phyloP scores from a whole-genome alignment of 2,329 filamentous ascomycete genomes.

The Epichloe glyceriae region DNA sequence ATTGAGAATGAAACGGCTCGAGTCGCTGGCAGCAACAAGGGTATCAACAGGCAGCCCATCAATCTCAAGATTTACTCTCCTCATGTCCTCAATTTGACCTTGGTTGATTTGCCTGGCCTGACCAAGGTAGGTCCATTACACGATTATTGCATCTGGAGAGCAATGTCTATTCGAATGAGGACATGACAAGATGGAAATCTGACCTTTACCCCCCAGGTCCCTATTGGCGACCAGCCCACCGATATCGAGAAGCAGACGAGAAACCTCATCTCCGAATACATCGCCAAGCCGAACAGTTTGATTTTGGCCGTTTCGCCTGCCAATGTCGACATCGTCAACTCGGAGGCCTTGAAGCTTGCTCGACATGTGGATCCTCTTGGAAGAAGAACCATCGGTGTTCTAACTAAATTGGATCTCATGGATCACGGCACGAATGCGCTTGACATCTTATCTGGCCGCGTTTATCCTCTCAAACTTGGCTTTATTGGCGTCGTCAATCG shows the following conservation, averaged over 20 bases:
- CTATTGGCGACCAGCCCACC: constrained; percentile 91
- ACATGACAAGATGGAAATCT: background rate
- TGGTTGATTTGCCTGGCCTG: constrained; percentile 89
- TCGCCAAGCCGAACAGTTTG: constrained; percentile 97
- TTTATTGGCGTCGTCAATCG: constrained; percentile 98
- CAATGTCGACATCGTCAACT: constrained; percentile 97
- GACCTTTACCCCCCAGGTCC: constrained; percentile 45
- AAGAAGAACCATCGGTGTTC: constrained; percentile 85
- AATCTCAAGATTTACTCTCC: constrained; percentile 98
- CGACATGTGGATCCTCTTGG: constrained; percentile 94
- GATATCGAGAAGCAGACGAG: constrained; percentile 98
- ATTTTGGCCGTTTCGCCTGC: constrained; percentile 92
- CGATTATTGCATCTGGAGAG: constrained; percentile 1
- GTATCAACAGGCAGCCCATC: constrained; percentile 93
- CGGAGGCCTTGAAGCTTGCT: constrained; percentile 90
- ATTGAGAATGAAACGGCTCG: constrained; percentile 94
- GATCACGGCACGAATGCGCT: constrained; percentile 96
- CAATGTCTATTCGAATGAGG: constrained; percentile 6
- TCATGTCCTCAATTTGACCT: constrained; percentile 86
- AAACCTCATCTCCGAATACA: constrained; percentile 94
- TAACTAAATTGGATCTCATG: constrained; percentile 97
- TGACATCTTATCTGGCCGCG: constrained; percentile 91
- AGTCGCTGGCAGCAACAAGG: constrained; percentile 89
- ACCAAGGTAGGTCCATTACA: constrained; percentile 56
- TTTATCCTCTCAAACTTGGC: constrained; percentile 91